Evolutionary conservation across 345 rosid genomes (phyloP).

Genomic region (Gossypium bickii): DNA sequence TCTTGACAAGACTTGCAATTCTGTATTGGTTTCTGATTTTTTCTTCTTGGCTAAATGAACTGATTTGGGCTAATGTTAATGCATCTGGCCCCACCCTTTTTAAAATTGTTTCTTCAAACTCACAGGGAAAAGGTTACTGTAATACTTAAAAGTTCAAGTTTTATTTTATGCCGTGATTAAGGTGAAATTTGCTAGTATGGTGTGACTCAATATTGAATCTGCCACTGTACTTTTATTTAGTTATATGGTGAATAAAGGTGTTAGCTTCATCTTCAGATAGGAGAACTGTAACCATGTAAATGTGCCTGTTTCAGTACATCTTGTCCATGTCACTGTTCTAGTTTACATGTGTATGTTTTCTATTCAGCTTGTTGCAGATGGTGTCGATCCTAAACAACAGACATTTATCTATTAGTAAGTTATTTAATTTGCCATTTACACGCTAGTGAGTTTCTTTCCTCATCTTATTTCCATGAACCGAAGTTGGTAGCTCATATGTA

Average conservation of each 20-base stretch:
- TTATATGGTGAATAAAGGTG: not conserved
- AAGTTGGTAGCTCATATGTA: conserved; percentile 3
- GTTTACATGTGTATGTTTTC: conserved; percentile 23
- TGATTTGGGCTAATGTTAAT: not conserved
- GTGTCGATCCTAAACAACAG: conserved; percentile 88
- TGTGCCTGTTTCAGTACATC: not conserved
- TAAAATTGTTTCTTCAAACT: not conserved
- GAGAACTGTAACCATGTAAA: not conserved
- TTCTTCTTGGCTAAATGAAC: not conserved
- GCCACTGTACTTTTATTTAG: not conserved
- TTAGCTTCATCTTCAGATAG: not conserved
- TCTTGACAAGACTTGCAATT: conserved; percentile 6
- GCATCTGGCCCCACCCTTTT: not conserved
- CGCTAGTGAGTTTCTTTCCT: conserved; percentile 7
- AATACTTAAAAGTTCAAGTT: not conserved
- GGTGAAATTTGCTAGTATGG: not conserved
- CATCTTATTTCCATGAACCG: conserved; percentile 11
- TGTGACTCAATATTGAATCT: not conserved
- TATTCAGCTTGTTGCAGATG: conserved; percentile 65
- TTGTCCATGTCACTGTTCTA: not conserved
- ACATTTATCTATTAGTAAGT: conserved; percentile 78
- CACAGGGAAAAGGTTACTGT: not conserved
- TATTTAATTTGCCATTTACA: conserved; percentile 9
- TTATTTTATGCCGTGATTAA: not conserved
- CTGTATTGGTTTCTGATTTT: not conserved